Base-by-base conservation (phyloP, 208 protist genomes). In the Trypanosoma brucei region DNA sequence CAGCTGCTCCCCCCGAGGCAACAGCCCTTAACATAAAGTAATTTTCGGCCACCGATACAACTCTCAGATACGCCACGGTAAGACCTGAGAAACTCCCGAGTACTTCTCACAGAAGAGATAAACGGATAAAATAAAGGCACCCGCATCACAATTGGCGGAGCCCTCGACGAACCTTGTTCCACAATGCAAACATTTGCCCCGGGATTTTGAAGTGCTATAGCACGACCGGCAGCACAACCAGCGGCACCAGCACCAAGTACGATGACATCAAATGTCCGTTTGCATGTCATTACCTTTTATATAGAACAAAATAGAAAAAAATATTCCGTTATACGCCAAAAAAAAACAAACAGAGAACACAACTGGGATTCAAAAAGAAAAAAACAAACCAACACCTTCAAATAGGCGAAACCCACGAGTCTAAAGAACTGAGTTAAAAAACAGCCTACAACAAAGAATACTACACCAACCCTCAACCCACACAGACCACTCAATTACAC, bases 231-330 rank as follows among this genome's bases (percentile, higher is more conserved):
- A n/a, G 79, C 78, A 50, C 80, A 89, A 52, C 86, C 86, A 1
- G 86, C 81, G 3, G 79, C 73, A 30, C 86, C 86, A 30, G 86
- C 76, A 11, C 86, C 86, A 44, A 93, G 55, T 1, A 93, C 76
- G 31, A 93, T 64, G 59, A 87, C 70, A 61, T 93, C 83, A 65
- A 80, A 93, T 6, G 69, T 38, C 62, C 75, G 68, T 68, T 76
- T 77, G 7, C 22, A 40, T 49, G 55, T 37, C 39, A 58, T 58
- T 11, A 6, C 42, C 42, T 46, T 46, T 11, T 11, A 9, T 5
- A 39, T 36, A 13, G 31, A 59, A 50, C 46, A 37, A 36, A 22
- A 22, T 22, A 22, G 22, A 22, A 22, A 22, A 22, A 22, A 22
- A 22, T 0, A 22, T 22, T 22, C 22, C 22, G 22, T 22, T 22